Evolutionary conservation across 139 green algal species (phyloP), one percentile per base, ranked within the genome.

Genomic region (Bryopsis sp.): DNA sequence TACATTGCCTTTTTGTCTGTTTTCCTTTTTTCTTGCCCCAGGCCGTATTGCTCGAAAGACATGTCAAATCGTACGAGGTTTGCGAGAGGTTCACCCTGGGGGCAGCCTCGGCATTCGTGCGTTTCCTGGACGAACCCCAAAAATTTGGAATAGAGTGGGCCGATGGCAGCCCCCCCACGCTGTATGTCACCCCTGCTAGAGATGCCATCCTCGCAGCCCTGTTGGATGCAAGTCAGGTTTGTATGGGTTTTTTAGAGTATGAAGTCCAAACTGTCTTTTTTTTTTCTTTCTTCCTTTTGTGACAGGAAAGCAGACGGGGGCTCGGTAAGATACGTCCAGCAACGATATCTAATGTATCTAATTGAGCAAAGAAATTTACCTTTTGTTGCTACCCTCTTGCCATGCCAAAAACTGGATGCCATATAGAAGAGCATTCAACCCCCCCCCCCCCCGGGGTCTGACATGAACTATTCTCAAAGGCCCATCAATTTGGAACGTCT

Each of bases 121-220:
- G 74, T 34, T 89, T 82, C 43, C 28, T 69, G 1, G 76, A 86
- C 11, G 82, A 95, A 59, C 81, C 88, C 0, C 81, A 87, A 58
- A 84, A 88, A 73, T 57, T 93, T 58, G 85, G 74, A 0, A 48
- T 95, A 2, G 86, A 95, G 75, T 95, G 86, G 86, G 37, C 57
- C 0, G 82, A 89, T 50, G 85, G 86, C 22, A 73, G 67, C 0
- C 77, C 76, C 0, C 68, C 79, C 7, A 72, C 72, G 24, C 67
- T 88, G 43, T 94, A 86, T 62, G 72, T 84, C 47, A 82, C 82
- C 0, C 76, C 84, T 2, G 82, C 76, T 2, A 67, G 88, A 2
- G 89, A 95, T 54, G 82, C 67, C 0, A 66, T 95, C 11, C 50
- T 90, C 33, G 81, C 88, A 1, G 79, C 81, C 0, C 7, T 92